Conservation (phyloP, 1,139 yeast genomes). For the Magnusiomyces sp. region DNA sequence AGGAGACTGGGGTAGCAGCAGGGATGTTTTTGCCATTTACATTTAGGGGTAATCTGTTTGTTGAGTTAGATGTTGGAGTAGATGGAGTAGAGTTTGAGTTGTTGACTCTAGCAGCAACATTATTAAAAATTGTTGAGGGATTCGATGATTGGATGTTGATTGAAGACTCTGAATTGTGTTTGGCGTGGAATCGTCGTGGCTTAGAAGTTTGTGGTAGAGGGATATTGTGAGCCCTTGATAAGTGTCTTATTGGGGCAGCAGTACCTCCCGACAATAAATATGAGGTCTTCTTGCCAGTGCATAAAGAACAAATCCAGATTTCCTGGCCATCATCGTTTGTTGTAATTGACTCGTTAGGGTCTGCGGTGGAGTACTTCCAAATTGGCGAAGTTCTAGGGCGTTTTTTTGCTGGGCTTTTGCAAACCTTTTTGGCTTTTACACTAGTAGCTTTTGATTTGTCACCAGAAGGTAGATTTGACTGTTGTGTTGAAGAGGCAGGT, state of each 20-base stretch:
- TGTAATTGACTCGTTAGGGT: slow-evolving; percentile 14
- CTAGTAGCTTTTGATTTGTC: not conserved
- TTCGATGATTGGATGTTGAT: no score
- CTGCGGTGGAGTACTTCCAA: slow-evolving; percentile 14
- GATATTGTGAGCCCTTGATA: slow-evolving; percentile 12
- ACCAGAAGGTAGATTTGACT: not conserved
- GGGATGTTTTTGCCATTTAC: not conserved
- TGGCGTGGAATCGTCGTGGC: slow-evolving; percentile 8
- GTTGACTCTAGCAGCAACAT: no score
- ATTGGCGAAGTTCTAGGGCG: slow-evolving; percentile 15
- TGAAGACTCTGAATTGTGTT: slow-evolving; percentile 10
- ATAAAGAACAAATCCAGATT: slow-evolving; percentile 14
- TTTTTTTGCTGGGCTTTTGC: slow-evolving; percentile 6
- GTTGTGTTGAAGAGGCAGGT: not conserved
- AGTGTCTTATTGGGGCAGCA: slow-evolving; percentile 16
- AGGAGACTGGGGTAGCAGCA: not conserved
- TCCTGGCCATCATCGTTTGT: slow-evolving; percentile 14
- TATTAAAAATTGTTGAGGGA: no score
- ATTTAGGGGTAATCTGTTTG: not conserved
- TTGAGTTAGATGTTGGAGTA: not conserved
- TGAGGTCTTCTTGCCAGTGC: slow-evolving; percentile 13
- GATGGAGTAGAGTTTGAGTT: no score
- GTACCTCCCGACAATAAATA: slow-evolving; percentile 15
- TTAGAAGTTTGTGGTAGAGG: slow-evolving; percentile 9
- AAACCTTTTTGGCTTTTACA: slow-evolving; percentile 4